phyloP scores from a whole-genome alignment of 441 rosid species.

The Gossypium davidsonii region DNA sequence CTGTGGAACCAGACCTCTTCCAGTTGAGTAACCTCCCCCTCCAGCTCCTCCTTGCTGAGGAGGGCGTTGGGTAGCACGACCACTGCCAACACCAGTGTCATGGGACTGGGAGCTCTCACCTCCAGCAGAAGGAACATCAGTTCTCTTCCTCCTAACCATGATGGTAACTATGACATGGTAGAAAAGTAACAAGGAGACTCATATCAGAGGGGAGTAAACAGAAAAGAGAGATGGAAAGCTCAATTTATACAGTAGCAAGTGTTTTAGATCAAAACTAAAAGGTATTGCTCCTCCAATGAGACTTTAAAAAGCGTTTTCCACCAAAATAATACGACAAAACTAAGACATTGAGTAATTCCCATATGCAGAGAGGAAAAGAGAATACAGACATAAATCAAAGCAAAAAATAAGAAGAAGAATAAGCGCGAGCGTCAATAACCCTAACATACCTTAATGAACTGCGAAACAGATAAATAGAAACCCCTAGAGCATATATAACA shows the following conservation, averaged over 20 bases:
- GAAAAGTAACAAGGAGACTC: background rate
- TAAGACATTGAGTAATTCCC: background rate
- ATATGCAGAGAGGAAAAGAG: background rate
- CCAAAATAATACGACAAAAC: background rate
- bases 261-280: background rate
- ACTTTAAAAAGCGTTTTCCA: background rate
- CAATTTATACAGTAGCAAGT: background rate
- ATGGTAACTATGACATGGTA: conserved; percentile 16
- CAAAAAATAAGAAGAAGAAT: background rate
- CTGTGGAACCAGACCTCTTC: conserved; percentile 39
- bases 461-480: background rate
- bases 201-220: background rate
- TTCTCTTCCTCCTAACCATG: conserved; percentile 79
- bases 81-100: conserved; percentile 31
- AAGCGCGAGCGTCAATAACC: background rate
- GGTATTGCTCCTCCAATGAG: background rate
- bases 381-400: background rate
- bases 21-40: conserved; percentile 40
- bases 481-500: background rate
- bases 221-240: background rate
- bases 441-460: background rate
- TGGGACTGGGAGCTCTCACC: conserved; percentile 55
- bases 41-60: conserved; percentile 29
- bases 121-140: conserved; percentile 39
- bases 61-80: conserved; percentile 41